phyloP scores from a whole-genome alignment of 2,329 filamentous ascomycete species.

The Cordyceps pruinosa region DNA sequence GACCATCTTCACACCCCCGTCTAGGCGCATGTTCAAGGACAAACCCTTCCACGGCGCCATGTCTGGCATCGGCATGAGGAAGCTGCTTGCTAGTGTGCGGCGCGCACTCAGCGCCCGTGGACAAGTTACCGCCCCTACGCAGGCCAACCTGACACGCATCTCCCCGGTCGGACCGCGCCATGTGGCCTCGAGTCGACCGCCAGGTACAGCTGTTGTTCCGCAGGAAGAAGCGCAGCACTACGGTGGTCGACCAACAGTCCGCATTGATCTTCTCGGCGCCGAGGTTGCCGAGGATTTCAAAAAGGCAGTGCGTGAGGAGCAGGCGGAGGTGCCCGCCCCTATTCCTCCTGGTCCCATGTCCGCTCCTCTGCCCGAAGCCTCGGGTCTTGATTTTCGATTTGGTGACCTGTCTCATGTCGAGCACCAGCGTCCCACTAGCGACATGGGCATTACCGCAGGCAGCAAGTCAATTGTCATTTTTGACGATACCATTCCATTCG shows the following conservation, averaged over 20 bases:
- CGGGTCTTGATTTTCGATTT: conserved; percentile 34
- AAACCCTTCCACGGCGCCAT: conserved; percentile 49
- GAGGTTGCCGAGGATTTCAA: conserved; percentile 73
- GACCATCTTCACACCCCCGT: conserved; percentile 41
- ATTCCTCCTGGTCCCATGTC: conserved; percentile 20
- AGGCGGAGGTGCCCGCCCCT: conserved; percentile 15
- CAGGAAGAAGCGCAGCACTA: conserved; percentile 41
- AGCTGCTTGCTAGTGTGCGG: conserved; percentile 77
- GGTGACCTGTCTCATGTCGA: conserved; percentile 27
- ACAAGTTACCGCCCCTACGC: conserved; percentile 36
- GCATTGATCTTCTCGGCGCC: conserved; percentile 78
- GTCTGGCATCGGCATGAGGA: conserved; percentile 73
- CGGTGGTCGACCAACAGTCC: conserved; percentile 46
- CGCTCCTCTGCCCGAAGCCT: conserved; percentile 30
- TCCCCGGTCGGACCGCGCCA: conserved; percentile 44
- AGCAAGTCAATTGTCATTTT: conserved; percentile 89
- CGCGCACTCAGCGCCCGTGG: conserved; percentile 64
- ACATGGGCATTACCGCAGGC: conserved; percentile 62
- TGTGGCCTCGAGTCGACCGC: conserved; percentile 50
- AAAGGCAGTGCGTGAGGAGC: conserved; percentile 61
- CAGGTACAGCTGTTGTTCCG: conserved; percentile 54
- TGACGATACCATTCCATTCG: conserved; percentile 53
- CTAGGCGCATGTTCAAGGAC: conserved; percentile 35
- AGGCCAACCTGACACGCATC: conserved; percentile 42
- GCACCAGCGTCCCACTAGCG: conserved; percentile 39